Base-by-base conservation (phyloP, 1,284 basidiomycete species). In the Apiotrichum domesticum region DNA sequence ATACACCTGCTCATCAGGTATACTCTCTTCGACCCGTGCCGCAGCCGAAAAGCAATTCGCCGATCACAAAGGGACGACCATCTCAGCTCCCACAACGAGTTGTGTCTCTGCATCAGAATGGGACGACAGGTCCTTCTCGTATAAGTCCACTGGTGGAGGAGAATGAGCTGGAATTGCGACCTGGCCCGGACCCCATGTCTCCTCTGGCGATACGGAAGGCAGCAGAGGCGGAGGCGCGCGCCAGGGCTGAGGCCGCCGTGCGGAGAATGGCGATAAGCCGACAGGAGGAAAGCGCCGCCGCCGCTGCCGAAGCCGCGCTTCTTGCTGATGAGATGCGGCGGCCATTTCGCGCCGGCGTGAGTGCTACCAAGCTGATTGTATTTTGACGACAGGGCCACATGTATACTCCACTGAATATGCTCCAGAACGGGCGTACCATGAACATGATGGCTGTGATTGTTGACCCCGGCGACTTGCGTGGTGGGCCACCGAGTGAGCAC, bases 401-500 rank as follows among this genome's bases (percentile, higher is more conserved):
- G 6, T 62, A 63, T 43, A 56, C 53, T 0, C 59, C 57, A 5
- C 51, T 66, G 3, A 33, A 10, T n/a, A 3, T 42, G 5, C 34
- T 65, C 14, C 8, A 3, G 2, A 1, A 8, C 1, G 35, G 32
- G 6, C 37, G 10, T 7, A 33, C 3, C 2, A 40, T 43, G 9
- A 59, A 65, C 44, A 33, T 63, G 6, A 52, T 62, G 37, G 63
- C 59, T 4, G 46, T 66, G 2, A 50, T 67, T n/a, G 49, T 55
- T 1, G 37, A 52, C 15, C 33, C 32, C 8, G 29, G 8, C 3
- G 6, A 11, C 43, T 33, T 14, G 13, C 14, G 33, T n/a, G 35
- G 40, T 37, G 32, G 48, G 13, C 41, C 33, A 10, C 4, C n/a
- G n/a, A 6, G 7, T 32, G 14, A 21, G 37, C 40, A 21, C 21